A percentile compares a stretch with the other conserved stretches of the same genome.
phyloP scores from a whole-genome alignment of 495 filamentous ascomycete genomes.

The Ascobolus immersus region DNA sequence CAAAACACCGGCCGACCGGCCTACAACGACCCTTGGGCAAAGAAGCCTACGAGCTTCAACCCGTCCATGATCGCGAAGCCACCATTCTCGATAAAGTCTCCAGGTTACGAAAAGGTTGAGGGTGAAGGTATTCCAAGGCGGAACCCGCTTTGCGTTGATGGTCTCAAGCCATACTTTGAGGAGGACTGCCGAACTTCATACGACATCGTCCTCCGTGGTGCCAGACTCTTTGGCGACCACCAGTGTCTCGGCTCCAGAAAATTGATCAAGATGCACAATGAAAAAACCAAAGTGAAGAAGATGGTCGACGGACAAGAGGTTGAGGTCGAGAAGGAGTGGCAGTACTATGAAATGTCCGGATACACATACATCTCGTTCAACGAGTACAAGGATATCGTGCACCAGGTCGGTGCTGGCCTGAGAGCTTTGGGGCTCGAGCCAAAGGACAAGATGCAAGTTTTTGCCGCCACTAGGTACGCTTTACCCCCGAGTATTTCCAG shows the following conservation, averaged over 20 bases:
- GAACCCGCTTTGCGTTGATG: constrained; percentile 43
- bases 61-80: no score
- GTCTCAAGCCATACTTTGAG: constrained; percentile 34
- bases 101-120: constrained; percentile 40
- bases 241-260: constrained; percentile 61
- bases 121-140: constrained; percentile 85
- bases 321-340: constrained; percentile 89
- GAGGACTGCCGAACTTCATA: constrained; percentile 57
- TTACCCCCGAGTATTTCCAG: background rate
- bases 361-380: constrained; percentile 73
- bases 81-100: constrained; percentile 59
- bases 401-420: constrained; percentile 51
- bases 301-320: constrained; percentile 67
- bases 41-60: no score
- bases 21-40: no score
- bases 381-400: constrained; percentile 55
- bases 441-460: constrained; percentile 58
- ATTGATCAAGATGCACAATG: constrained; percentile 61
- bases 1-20: no score
- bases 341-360: constrained; percentile 72
- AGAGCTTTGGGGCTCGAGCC: constrained; percentile 54
- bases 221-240: constrained; percentile 63
- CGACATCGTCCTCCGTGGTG: constrained; percentile 58
- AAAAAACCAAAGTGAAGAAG: constrained; percentile 96
- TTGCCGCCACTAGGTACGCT: constrained; percentile 51